Conservation (phyloP, 2,329 filamentous ascomycete species). For the Claviceps monticola region DNA sequence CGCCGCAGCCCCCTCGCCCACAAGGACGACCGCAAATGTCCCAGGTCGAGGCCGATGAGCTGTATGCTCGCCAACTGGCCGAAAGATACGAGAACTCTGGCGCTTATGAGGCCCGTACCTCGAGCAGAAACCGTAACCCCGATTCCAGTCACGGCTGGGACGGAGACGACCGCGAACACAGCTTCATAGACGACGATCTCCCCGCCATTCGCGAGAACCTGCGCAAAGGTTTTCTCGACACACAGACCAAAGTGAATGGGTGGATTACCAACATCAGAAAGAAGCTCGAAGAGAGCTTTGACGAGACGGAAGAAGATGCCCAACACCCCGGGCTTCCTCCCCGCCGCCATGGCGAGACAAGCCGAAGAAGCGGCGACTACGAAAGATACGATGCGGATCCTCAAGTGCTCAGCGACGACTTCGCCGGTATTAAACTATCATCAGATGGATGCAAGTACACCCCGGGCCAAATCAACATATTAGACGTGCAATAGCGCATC, state of each 20-base stretch:
- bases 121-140: slow-evolving; percentile 27
- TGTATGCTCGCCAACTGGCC: slow-evolving; percentile 82
- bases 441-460: slow-evolving; percentile 44
- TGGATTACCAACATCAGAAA: slow-evolving; percentile 91
- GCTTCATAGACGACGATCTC: slow-evolving; percentile 91
- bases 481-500: background rate
- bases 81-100: slow-evolving; percentile 67
- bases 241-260: slow-evolving; percentile 79
- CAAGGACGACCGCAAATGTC: slow-evolving; percentile 47
- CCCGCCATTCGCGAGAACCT: slow-evolving; percentile 88
- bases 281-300: slow-evolving; percentile 79
- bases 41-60: slow-evolving; percentile 81
- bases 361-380: slow-evolving; percentile 69
- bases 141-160: slow-evolving; percentile 23
- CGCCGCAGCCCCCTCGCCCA: slow-evolving; percentile 73
- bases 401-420: slow-evolving; percentile 79
- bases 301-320: slow-evolving; percentile 45
- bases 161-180: slow-evolving; percentile 61
- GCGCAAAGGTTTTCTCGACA: slow-evolving; percentile 87
- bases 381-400: slow-evolving; percentile 92
- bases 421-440: slow-evolving; percentile 54
- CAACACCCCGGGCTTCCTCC: slow-evolving; percentile 17
- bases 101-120: slow-evolving; percentile 43
- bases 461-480: background rate
- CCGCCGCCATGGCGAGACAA: slow-evolving; percentile 45